Conservation (phyloP, 192 early-diverging fungal genomes). For the Globomyces pollinis-pini region DNA sequence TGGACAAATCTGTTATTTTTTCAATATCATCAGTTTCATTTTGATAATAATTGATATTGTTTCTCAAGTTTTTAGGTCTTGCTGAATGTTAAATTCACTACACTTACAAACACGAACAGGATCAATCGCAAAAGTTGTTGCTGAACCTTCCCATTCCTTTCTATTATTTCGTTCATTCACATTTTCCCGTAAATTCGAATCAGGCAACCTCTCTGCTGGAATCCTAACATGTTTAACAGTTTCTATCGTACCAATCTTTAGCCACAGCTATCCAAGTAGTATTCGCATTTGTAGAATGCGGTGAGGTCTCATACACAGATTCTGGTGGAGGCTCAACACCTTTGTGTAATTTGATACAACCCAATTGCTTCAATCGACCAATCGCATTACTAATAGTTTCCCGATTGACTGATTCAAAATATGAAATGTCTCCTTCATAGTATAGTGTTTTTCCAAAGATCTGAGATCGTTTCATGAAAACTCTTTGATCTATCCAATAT, state of each 20-base stretch:
- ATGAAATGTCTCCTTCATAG: constrained; percentile 68
- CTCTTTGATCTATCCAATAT: constrained; percentile 63
- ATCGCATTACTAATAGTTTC: constrained; percentile 76
- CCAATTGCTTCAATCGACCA: constrained; percentile 58
- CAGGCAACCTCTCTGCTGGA: constrained; percentile 3
- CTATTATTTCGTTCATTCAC: not conserved
- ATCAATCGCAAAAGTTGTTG: not conserved
- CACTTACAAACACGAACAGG: no score
- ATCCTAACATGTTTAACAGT: not conserved
- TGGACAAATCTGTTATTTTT: not conserved
- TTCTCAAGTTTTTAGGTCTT: not conserved
- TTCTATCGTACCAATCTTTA: constrained; percentile 18
- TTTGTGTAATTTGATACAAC: constrained; percentile 50
- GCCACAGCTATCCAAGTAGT: constrained; percentile 34
- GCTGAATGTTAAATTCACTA: no score
- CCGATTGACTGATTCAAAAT: constrained; percentile 78
- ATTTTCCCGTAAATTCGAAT: not conserved
- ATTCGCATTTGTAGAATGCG: constrained; percentile 8
- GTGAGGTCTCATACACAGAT: not conserved
- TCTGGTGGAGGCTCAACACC: constrained; percentile 1
- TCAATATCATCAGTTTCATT: not conserved
- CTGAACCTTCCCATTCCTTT: constrained; percentile 5
- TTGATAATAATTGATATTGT: not conserved
- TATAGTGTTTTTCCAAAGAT: constrained; percentile 75
- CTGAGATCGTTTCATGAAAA: constrained; percentile 63